phyloP scores from a whole-genome alignment of 164 flowering plant genomes.

The Protea cynaroides region DNA sequence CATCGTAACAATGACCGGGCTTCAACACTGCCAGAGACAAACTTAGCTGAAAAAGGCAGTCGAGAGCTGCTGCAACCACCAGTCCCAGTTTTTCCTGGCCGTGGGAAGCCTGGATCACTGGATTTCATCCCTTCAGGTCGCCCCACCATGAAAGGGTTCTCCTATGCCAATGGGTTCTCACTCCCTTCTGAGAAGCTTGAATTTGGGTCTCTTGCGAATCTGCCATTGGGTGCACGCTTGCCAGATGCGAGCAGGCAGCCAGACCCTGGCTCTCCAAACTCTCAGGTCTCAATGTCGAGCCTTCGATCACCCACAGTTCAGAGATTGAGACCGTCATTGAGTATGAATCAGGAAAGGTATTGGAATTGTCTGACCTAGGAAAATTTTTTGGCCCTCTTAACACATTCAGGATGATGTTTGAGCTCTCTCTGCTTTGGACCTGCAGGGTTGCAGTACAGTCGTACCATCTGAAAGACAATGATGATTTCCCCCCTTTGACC shows the following conservation, averaged over 20 bases:
- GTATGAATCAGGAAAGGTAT: slow-evolving; percentile 38
- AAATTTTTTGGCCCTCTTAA: not conserved
- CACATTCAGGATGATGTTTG: slow-evolving; percentile 5
- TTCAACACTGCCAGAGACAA: slow-evolving; percentile 15
- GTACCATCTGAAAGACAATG: slow-evolving; percentile 44
- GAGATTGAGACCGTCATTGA: slow-evolving; percentile 18
- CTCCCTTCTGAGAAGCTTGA: slow-evolving; percentile 31
- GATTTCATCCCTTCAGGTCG: slow-evolving; percentile 15
- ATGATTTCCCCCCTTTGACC: slow-evolving; percentile 62
- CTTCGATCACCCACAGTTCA: slow-evolving; percentile 3
- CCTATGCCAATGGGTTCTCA: slow-evolving; percentile 24
- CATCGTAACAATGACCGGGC: slow-evolving; percentile 41
- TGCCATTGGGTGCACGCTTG: slow-evolving; percentile 12
- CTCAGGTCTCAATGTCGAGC: slow-evolving; percentile 2
- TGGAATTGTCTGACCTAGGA: not conserved
- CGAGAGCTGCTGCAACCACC: slow-evolving; percentile 19
- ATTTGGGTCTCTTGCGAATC: slow-evolving; percentile 27
- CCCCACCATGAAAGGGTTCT: slow-evolving; percentile 18
- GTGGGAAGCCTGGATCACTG: slow-evolving; percentile 16
- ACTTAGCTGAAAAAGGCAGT: slow-evolving; percentile 31
- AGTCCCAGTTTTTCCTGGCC: slow-evolving; percentile 14
- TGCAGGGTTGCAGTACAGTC: slow-evolving; percentile 33
- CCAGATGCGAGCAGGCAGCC: slow-evolving; percentile 17
- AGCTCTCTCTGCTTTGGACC: slow-evolving; percentile 5
- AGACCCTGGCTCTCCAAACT: slow-evolving; percentile 1